Percentiles rank a stretch among this genome's conserved stretches.
Conservation (phyloP, 352 stramenopile species). For the Phytopythium litorale region DNA sequence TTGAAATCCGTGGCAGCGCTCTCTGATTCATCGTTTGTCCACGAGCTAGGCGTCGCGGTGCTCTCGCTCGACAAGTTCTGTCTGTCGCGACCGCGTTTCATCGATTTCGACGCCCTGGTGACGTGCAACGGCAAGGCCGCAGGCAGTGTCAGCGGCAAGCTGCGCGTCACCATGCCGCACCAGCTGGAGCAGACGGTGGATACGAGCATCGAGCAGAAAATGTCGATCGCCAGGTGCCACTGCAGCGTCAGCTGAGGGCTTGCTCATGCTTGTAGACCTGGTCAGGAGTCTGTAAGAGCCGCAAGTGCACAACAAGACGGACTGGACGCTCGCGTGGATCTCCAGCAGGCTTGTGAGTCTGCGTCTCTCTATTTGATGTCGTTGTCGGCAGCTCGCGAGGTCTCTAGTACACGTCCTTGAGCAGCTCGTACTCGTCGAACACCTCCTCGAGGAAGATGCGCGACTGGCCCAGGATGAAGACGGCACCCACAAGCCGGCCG, state of each 20-base stretch:
- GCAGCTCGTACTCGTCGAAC: conserved; percentile 60
- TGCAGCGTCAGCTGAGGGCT: conserved; percentile 42
- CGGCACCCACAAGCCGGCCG: conserved; percentile 72
- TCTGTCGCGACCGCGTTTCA: conserved; percentile 29
- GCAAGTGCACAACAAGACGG: not conserved
- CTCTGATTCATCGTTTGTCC: not conserved
- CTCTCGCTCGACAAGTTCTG: conserved; percentile 60
- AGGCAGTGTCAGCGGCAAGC: conserved; percentile 42
- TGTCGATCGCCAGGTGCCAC: conserved; percentile 42
- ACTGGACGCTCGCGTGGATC: not conserved
- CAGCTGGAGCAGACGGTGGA: conserved; percentile 27
- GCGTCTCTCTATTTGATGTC: not conserved
- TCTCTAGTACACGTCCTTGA: conserved; percentile 24
- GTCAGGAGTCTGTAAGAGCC: not conserved
- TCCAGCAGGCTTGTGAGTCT: not conserved
- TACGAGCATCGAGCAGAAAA: conserved; percentile 17
- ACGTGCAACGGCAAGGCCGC: conserved; percentile 51
- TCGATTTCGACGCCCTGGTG: conserved; percentile 53
- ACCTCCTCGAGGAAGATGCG: conserved; percentile 65
- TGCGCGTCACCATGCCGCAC: conserved; percentile 56
- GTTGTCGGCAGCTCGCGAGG: not conserved
- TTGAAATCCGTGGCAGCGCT: not conserved
- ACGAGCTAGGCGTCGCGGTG: conserved; percentile 35
- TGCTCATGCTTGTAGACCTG: not conserved
- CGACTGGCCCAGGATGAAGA: conserved; percentile 79